Base-by-base conservation (phyloP, 192 early-diverging fungal species). In the Coemansia sp. region DNA sequence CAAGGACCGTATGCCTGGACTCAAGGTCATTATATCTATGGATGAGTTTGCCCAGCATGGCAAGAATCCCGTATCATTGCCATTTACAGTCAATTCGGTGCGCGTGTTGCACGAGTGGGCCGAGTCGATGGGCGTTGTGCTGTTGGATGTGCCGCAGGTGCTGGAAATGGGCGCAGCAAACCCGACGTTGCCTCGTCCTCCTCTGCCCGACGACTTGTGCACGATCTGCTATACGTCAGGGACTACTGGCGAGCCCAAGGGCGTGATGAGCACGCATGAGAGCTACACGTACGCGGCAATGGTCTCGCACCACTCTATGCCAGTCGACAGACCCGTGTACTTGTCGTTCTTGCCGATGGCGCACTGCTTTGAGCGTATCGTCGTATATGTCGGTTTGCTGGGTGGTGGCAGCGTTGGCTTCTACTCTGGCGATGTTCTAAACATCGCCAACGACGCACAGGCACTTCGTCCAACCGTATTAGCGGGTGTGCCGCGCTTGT, bases 301-400 rank as follows among this genome's bases (percentile, higher is more conserved):
- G 63, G 50, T 62, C 7, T 66, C 53, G 21, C 48, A 42, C 9
- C 42, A 59, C 17, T 37, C 55, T 2, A 61, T 60, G 12, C 73
- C 65, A 12, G 7, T 50, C 0, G 38, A 37, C 32, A 42, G 37
- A 5, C 61, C 73, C 21, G 64, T 77, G 6, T 66, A 75, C 8
- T 39, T 96, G 63, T 94, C 93, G 19, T 99, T 96, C 72, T 80
- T 99, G 69, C 96, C 96, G 5, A 85, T 97, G 21, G 94, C 96
- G 27, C 96, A 97, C 75, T 88, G 93, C 39, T 96, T 90, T 75
- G 97, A 95, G 72, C 88, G 91, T 37, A 74, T 81, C 31, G 71
- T 80, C 27, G 80, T 92, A 38, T 74, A 80, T 45, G 66, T 72
- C 6, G 77, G 89, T 38, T 63, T 94, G 31, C 75, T 85, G 9